These are phyloP conservation scores for Lotmaria passim DNA, from an alignment of 208 protist species.

Conservation along the genomic window DNA sequence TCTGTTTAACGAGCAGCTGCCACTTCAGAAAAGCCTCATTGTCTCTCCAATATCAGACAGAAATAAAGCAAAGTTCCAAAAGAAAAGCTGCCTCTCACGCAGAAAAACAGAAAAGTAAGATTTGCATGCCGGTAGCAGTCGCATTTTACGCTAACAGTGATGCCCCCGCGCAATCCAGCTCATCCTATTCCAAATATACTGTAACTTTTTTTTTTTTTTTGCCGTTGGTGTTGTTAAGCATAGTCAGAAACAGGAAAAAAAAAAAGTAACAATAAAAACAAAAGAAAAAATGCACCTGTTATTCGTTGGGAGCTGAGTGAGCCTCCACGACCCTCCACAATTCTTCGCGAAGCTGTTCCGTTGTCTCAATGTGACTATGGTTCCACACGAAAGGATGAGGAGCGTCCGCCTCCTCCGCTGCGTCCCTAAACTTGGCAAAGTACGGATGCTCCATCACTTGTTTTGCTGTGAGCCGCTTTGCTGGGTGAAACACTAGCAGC, in stretches of 20 bases:
- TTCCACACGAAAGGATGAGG: conserved; percentile 79
- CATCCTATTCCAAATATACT: no score
- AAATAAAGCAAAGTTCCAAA: no score
- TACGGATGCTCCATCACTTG: conserved; percentile 96
- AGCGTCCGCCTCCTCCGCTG: conserved; percentile 73
- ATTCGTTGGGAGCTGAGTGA: conserved; percentile 40
- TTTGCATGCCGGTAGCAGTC: no score
- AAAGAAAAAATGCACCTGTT: conserved; percentile 24
- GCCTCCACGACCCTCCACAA: conserved; percentile 78
- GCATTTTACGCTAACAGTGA: no score
- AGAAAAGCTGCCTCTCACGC: no score
- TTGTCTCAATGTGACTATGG: conserved; percentile 65
- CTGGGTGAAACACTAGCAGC: conserved; percentile 96
- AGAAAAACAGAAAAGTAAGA: no score
- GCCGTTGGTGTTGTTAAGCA: no score
- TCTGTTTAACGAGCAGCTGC: no score
- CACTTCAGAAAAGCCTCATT: no score
- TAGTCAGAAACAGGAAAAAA: no score
- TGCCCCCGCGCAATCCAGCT: no score
- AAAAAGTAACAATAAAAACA: background rate
- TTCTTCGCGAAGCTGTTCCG: conserved; percentile 72
- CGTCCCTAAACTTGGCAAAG: conserved; percentile 90
- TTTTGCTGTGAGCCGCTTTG: conserved; percentile 92
- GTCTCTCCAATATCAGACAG: no score
- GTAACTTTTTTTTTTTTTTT: conserved; percentile 9